phyloP scores from a whole-genome alignment of 805 yeast species.

The Candida xiaguanensis region DNA sequence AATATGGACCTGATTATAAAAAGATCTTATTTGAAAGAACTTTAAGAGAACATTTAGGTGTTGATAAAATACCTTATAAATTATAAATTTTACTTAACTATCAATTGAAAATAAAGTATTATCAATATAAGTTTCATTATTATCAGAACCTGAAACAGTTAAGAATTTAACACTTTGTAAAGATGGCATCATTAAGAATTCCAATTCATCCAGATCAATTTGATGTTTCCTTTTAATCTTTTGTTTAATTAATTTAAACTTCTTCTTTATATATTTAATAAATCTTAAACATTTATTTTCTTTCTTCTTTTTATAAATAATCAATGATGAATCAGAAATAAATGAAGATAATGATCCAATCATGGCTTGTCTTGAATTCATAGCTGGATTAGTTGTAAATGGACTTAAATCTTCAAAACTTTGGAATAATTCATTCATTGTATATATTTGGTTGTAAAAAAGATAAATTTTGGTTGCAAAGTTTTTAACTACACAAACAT shows the following conservation, averaged over 20 bases:
- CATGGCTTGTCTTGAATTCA: slow-evolving; percentile 1
- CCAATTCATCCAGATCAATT: not conserved
- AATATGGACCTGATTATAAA: slow-evolving; percentile 11
- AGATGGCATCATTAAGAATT: not conserved
- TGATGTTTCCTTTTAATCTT: not conserved
- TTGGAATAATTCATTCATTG: not conserved
- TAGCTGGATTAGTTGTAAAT: not conserved
- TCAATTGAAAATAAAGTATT: not conserved
- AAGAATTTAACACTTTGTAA: not conserved
- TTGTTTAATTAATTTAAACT: not conserved
- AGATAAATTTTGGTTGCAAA: not conserved
- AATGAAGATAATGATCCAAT: not conserved
- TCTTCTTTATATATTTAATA: not conserved
- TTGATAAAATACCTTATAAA: slow-evolving; percentile 4
- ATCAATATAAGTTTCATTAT: no score
- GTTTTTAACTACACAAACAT: not conserved
- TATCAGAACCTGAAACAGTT: no score
- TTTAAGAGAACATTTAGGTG: slow-evolving; percentile 5
- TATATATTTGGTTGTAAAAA: slow-evolving; percentile 1
- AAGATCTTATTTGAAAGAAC: slow-evolving; percentile 5
- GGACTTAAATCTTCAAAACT: not conserved
- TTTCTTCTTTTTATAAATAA: not conserved
- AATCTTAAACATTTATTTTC: not conserved
- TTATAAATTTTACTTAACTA: slow-evolving; percentile 3
- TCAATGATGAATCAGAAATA: not conserved